Percentiles rank a stretch among this genome's conserved stretches.
Conservation (phyloP, 140 eudicot genomes). For the Stevia rebaudiana region DNA sequence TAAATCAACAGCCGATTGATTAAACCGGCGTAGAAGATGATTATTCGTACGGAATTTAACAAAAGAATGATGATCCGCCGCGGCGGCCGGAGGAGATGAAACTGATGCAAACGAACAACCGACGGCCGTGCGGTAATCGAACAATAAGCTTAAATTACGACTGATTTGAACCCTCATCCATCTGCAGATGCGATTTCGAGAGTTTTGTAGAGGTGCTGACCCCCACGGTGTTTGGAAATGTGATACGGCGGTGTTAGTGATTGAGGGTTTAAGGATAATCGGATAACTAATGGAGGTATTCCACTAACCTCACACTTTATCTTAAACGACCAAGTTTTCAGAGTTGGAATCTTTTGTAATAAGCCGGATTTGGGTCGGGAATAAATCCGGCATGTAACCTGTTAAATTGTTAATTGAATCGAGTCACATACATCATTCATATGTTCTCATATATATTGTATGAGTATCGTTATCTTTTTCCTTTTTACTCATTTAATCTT, state of each 20-base stretch:
- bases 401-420: no score
- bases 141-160: slow-evolving; percentile 20
- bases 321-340: slow-evolving; percentile 3
- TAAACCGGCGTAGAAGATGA: not conserved
- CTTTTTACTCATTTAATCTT: no score
- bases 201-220: slow-evolving; percentile 3
- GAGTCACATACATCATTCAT: no score
- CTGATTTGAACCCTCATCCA: slow-evolving; percentile 32
- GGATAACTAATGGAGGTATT: slow-evolving; percentile 11
- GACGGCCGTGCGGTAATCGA: not conserved
- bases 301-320: not conserved
- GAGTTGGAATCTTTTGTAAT: not conserved
- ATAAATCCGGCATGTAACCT: no score
- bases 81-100: not conserved
- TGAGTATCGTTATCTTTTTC: no score
- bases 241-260: slow-evolving; percentile 23
- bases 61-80: not conserved
- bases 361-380: no score
- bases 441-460: no score
- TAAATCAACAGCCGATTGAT: slow-evolving; percentile 6
- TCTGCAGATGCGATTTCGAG: slow-evolving; percentile 9
- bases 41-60: not conserved
- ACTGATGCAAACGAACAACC: not conserved
- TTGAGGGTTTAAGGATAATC: slow-evolving; percentile 27
- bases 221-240: not conserved